A percentile compares a stretch with the other conserved stretches of the same genome.
These are phyloP conservation scores for Macrophomina phaseolina DNA, from an alignment of 2,329 filamentous ascomycete species.

Conservation along the genomic window DNA sequence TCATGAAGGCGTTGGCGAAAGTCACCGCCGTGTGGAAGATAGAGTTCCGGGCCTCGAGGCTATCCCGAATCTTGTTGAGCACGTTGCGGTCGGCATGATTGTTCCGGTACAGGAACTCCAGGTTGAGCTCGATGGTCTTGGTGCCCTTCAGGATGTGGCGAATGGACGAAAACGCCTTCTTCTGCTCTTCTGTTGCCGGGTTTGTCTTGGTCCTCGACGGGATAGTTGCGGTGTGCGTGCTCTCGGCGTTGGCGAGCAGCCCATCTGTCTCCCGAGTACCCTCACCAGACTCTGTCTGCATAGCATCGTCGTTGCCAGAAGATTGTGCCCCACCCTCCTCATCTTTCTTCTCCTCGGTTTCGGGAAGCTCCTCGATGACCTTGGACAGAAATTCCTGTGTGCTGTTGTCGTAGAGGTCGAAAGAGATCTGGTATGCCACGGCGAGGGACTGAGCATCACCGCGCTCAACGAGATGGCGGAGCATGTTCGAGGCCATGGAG, in stretches of 20 bases:
- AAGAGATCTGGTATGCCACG: constrained; percentile 95
- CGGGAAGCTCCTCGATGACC: constrained; percentile 80
- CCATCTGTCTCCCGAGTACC: constrained; percentile 64
- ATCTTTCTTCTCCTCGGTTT: constrained; percentile 52
- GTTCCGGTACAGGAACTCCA: constrained; percentile 95
- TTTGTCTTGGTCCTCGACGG: constrained; percentile 51
- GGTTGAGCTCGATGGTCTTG: constrained; percentile 90
- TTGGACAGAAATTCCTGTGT: constrained; percentile 96
- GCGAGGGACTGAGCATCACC: constrained; percentile 79
- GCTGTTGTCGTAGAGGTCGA: constrained; percentile 97
- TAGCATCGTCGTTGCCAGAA: constrained; percentile 46
- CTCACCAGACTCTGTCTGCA: constrained; percentile 43
- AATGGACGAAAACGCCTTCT: constrained; percentile 62
- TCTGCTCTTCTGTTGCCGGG: constrained; percentile 55
- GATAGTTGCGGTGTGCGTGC: constrained; percentile 55
- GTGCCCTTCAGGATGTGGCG: constrained; percentile 78
- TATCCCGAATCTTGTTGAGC: constrained; percentile 95
- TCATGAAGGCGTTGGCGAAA: constrained; percentile 99
- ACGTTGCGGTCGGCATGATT: constrained; percentile 92
- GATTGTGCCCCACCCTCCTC: constrained; percentile 40
- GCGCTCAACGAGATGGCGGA: constrained; percentile 79
- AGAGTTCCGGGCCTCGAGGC: constrained; percentile 91
- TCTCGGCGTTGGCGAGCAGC: constrained; percentile 62
- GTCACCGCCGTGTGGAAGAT: constrained; percentile 98
- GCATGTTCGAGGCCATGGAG: constrained; percentile 80